These are phyloP conservation scores for Raddia distichophylla DNA, from an alignment of 176 grass and related monocot species.

Conservation along the genomic window DNA sequence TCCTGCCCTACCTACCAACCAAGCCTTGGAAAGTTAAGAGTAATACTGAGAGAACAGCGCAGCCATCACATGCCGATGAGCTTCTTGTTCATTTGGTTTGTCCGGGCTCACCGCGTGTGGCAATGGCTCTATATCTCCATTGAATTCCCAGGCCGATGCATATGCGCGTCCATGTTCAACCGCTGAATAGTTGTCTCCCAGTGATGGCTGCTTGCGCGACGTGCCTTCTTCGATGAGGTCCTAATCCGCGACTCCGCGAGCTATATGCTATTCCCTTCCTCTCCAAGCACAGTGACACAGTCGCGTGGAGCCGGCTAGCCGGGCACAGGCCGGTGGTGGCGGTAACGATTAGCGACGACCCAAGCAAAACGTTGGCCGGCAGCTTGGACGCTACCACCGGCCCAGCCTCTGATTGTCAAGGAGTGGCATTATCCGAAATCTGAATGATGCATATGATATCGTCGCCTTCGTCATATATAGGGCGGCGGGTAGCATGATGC, in stretches of 20 bases:
- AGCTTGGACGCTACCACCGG: not conserved
- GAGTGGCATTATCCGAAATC: not conserved
- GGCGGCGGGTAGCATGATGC: not conserved
- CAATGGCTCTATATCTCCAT: conserved; percentile 3
- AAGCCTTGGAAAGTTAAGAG: not conserved
- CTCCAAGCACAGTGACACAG: not conserved
- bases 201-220: not conserved
- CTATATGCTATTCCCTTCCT: not conserved
- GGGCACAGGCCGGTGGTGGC: not conserved
- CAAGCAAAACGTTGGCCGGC: not conserved
- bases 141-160: not conserved
- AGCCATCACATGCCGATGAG: not conserved
- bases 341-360: not conserved
- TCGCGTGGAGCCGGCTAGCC: not conserved
- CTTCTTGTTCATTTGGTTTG: not conserved
- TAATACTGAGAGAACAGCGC: conserved; percentile 21
- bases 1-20: conserved; percentile 28
- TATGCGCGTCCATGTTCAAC: not conserved
- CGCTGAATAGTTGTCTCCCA: not conserved
- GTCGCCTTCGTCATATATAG: not conserved
- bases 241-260: not conserved
- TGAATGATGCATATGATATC: not conserved
- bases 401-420: not conserved
- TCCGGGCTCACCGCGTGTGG: not conserved
- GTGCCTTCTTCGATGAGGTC: not conserved